Conservation (phyloP, 805 yeast genomes). For the Kluyveromyces dobzhanskii region DNA sequence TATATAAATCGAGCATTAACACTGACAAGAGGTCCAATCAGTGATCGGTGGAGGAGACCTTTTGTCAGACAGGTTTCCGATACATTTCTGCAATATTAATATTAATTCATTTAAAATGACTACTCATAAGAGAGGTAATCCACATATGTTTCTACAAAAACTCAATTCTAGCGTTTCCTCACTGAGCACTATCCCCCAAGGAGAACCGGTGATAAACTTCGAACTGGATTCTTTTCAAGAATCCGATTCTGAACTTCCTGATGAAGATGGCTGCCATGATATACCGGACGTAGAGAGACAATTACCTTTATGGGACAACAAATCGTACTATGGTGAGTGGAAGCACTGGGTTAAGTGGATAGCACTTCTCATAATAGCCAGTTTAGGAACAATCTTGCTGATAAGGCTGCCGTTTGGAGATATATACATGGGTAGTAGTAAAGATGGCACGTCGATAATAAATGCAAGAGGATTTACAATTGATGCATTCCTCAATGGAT, state of each 20-base stretch:
- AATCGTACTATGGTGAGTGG: too few species aligned
- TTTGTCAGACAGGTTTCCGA: too few species aligned
- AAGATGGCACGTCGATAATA: background rate
- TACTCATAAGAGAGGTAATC: constrained; percentile 24
- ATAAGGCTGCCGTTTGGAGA: background rate
- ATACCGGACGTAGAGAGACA: constrained; percentile 1
- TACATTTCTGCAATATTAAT: too few species aligned
- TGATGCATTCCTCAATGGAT: constrained; percentile 19
- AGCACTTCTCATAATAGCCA: background rate
- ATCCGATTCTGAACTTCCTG: background rate
- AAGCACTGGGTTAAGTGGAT: background rate
- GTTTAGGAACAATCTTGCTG: background rate
- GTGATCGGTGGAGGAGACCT: too few species aligned
- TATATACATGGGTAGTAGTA: background rate
- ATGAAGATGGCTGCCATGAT: background rate
- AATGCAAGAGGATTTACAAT: constrained; percentile 11
- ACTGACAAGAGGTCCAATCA: too few species aligned
- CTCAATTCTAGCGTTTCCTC: constrained; percentile 19
- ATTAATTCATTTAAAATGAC: background rate
- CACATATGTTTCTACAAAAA: constrained; percentile 23
- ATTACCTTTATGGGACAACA: background rate
- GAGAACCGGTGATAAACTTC: constrained; percentile 5
- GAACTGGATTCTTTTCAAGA: constrained; percentile 7
- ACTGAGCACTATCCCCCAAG: constrained; percentile 7
- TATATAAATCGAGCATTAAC: too few species aligned